Base-by-base conservation (phyloP, 306 rosid species). In the Begonia loranthoides region DNA sequence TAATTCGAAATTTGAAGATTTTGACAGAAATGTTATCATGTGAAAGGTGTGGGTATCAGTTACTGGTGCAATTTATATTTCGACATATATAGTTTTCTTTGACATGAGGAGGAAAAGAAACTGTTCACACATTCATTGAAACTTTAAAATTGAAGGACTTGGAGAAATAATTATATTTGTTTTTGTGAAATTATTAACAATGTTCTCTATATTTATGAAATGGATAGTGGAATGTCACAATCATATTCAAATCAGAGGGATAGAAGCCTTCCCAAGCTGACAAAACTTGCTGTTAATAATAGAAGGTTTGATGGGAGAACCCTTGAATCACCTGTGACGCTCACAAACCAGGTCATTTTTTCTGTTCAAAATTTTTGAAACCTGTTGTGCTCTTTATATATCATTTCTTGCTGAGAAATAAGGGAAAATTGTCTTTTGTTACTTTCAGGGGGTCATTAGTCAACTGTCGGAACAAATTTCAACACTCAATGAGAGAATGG, bases 401-500 rank as follows among this genome's bases (percentile, higher is more conserved):
- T 43, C 15, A 11, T 43, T 43, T 43, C 3, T 43, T 43, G 47
- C 47, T 4, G 3, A 43, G 36, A 28, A 28, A 28, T 7, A 28
- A 28, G 36, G 1, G 0, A 28, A 28, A 28, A 28, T 28, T 1
- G 36, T 28, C 36, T 28, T 28, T 43, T 43, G 8, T 3, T 43
- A 1, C 60, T 67, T 50, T 54, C 75, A 90, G 99, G 95, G 95
- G 59, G 70, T 84, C 50, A 73, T 82, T 56, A 86, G 87, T 50
- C 99, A 90, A 58, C 99, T 90, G 46, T 86, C 99, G 1, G 99
- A 90, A 62, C 99, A 90, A 69, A 90, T 90, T 70, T 86, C 99
- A 40, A 90, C 99, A 0, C 68, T 90, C 66, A 86, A 75, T 66
- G 94, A 80, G 80, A 72, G 99, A 68, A 86, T 90, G 94, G 99